Base-by-base conservation (phyloP, 2,329 filamentous ascomycete genomes). In the Colletotrichum tanaceti region DNA sequence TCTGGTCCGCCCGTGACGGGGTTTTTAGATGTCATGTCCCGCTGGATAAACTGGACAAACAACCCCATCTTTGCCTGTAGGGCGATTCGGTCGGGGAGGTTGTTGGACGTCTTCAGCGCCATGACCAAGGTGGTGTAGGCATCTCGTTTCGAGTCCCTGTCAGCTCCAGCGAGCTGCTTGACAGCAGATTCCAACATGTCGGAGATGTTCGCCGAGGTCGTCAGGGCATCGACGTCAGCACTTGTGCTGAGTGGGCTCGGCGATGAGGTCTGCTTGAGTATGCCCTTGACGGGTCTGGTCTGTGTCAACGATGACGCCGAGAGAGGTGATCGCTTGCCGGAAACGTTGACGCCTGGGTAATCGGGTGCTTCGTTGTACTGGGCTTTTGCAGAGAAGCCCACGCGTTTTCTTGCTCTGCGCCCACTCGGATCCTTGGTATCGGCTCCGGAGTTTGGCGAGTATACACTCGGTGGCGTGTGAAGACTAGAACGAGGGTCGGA, bases 141-240 rank as follows among this genome's bases (percentile, higher is more conserved):
- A 80, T 99, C 96, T 39, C 96, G 80, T 72, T 91, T 91, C 14
- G 89, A 90, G 65, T 89, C 87, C 61, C 91, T 86, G 72, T 94
- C 91, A 38, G 89, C 84, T 24, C 92, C 90, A 44, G 91, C 92
- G 55, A 99, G 86, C 79, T 96, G 92, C 78, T 93, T 90, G 43
- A 93, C 86, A 5, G 93, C 89, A 0, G 93, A 97, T 73, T 97
- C 92, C 72, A 98, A 81, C 90, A 98, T 96, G 73, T 89, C 89
- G 71, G 87, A 86, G 65, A 97, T 89, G 46, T 87, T 90, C 52
- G 86, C 83, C 77, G 73, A 76, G 65, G 70, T 80, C 71, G 75
- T 72, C 46, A 74, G 69, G 32, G 84, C 67, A 79, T 79, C 70
- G 77, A 79, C 78, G 71, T 66, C 41, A 3, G 79, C 71, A 32